Conservation (phyloP, 345 rosid genomes). For the Rhodamnia rubescens region DNA sequence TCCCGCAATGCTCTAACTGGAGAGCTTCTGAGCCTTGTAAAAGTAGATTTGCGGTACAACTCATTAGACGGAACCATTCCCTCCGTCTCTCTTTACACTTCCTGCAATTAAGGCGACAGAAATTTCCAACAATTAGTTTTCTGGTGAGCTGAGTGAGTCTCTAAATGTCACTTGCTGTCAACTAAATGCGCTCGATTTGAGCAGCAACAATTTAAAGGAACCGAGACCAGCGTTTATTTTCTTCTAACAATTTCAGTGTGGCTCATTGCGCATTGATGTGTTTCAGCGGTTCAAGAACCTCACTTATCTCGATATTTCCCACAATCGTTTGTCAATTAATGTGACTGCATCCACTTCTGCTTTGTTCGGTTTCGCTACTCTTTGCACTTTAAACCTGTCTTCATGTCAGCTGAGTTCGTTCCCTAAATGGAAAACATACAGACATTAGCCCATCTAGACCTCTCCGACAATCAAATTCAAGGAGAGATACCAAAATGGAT, state of each 20-base stretch:
- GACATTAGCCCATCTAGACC: conserved; percentile 30
- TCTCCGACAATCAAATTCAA: conserved; percentile 30
- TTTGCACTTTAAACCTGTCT: conserved; percentile 18
- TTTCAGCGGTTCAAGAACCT: conserved; percentile 16
- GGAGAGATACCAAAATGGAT: conserved; percentile 37
- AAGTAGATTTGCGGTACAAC: conserved; percentile 14
- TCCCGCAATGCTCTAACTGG: background rate
- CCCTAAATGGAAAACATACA: conserved; percentile 22
- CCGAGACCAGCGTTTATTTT: background rate
- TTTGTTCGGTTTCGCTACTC: background rate
- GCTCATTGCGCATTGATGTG: conserved; percentile 8
- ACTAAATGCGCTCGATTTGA: conserved; percentile 21
- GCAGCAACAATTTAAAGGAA: conserved; percentile 23
- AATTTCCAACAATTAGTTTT: conserved; percentile 9
- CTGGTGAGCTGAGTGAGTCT: background rate
- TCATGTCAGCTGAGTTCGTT: conserved; percentile 21
- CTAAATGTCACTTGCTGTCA: background rate
- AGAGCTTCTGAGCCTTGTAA: conserved; percentile 9
- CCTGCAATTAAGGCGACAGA: background rate
- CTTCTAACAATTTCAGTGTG: conserved; percentile 33
- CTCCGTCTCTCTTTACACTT: background rate
- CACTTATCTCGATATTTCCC: conserved; percentile 21
- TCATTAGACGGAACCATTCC: conserved; percentile 19
- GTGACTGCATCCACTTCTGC: background rate
- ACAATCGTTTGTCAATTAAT: conserved; percentile 15